Evolutionary conservation across 2,329 filamentous ascomycete genomes (phyloP), one percentile per base, ranked within the genome.

Genomic region (Nemania sp.): DNA sequence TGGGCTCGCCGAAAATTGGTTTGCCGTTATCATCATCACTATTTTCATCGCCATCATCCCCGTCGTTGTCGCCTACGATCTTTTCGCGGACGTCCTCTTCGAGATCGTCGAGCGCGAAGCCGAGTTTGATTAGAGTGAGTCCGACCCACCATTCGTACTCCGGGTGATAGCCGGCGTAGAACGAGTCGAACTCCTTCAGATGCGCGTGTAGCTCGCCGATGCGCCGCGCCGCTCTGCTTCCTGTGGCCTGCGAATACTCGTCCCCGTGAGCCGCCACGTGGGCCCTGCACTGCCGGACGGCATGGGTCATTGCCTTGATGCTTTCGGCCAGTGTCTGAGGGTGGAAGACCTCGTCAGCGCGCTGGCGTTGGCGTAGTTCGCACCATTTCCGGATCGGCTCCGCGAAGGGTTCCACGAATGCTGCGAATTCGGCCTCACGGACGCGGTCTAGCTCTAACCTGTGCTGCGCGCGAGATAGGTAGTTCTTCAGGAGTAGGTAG

Each of bases 1-100:
- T 80, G 0, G 81, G 81, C 56, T 84, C 75, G 6, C 81, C 81
- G 23, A 84, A 73, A 45, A 84, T 83, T 6, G 77, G n/a, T n/a
- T n/a, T 75, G 47, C 80, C 75, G 1, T 74, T 67, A 42, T 76
- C 72, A 1, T 67, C 70, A n/a, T 33, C 12, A 17, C 17, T 15
- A 15, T 39, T 15, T 7, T 9, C 9, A n/a, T 34, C 31, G 34
- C n/a, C 19, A 20, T 39, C 19, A 12, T n/a, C 11, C 19, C n/a
- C 19, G 11, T n/a, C 9, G 34, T 2, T 22, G 0, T 69, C 72
- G 3, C 79, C 80, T 0, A 77, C 75, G 0, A 82, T 66, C 1
- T 70, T 70, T 2, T 71, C 59, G 0, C 66, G 59, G 2, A 74
- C 60, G 28, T 77, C 67, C 0, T 63, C 62, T 8, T 67, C 59